phyloP scores from a whole-genome alignment of 1,139 yeast species.

The Yamadazyma mexicana region DNA sequence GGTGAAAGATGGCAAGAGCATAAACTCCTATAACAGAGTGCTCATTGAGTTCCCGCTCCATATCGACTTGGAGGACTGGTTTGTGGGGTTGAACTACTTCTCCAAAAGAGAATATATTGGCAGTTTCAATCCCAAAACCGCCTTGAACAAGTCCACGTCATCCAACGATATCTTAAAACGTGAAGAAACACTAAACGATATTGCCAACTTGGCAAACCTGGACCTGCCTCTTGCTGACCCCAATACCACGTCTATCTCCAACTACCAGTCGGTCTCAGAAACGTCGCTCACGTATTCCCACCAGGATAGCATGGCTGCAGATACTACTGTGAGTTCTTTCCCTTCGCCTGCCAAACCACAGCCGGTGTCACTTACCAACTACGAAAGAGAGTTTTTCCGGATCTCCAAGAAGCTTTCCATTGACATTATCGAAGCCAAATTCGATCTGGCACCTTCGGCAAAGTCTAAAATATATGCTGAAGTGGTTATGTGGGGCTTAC shows the following conservation, averaged over 20 bases:
- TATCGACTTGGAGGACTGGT: conserved; percentile 83
- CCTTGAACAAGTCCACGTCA: conserved; percentile 17
- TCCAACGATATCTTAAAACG: conserved; percentile 10
- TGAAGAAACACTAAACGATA: conserved; percentile 9
- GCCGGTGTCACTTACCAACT: conserved; percentile 19
- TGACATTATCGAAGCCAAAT: conserved; percentile 70
- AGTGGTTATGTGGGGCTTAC: conserved; percentile 62
- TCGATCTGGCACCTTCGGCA: conserved; percentile 26
- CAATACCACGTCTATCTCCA: not conserved
- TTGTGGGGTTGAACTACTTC: conserved; percentile 68
- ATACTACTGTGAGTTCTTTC: conserved; percentile 2
- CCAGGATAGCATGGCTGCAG: conserved; percentile 10
- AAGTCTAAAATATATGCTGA: conserved; percentile 56
- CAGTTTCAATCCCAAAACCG: conserved; percentile 27
- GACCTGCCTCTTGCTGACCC: too few relatives aligned
- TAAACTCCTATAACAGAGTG: conserved; percentile 41
- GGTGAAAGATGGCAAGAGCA: conserved; percentile 33
- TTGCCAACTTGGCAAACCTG: too few relatives aligned
- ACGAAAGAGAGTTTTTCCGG: conserved; percentile 44
- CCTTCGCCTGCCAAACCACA: not conserved
- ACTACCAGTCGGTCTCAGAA: not conserved
- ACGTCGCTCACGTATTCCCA: conserved; percentile 4
- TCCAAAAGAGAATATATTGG: conserved; percentile 62
- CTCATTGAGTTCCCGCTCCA: conserved; percentile 66
- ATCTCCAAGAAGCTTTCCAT: conserved; percentile 54